Conservation (phyloP, 352 stramenopile species). For the Thraustochytrium striatum region DNA sequence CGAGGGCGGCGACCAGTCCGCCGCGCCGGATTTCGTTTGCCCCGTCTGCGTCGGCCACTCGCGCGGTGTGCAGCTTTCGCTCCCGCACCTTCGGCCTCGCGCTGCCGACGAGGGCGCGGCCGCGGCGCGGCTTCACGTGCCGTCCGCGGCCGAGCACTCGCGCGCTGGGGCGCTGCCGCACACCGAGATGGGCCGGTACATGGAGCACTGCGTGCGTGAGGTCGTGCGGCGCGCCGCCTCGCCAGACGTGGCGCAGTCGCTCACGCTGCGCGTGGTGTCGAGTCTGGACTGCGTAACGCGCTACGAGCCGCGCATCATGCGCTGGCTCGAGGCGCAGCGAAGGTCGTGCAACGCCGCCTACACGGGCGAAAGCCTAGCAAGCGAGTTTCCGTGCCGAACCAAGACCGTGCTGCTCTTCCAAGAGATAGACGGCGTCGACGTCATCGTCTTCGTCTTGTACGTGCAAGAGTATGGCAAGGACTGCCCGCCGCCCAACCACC, state of each 20-base stretch:
- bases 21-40: background rate
- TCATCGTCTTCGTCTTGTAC: constrained; percentile 99
- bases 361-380: background rate
- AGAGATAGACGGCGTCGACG: constrained; percentile 97
- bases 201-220: background rate
- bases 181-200: constrained; percentile 13
- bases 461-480: constrained; percentile 98
- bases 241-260: constrained; percentile 17
- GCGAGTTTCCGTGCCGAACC: constrained; percentile 74
- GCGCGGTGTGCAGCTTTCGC: background rate
- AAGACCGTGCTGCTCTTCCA: constrained; percentile 99
- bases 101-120: background rate
- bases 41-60: background rate
- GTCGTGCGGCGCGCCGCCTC: background rate
- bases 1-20: no score
- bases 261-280: constrained; percentile 38
- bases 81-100: background rate
- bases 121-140: no score
- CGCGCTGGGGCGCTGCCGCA: background rate
- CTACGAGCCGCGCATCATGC: constrained; percentile 5
- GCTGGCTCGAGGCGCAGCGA: constrained; percentile 35
- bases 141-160: no score
- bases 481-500: constrained; percentile 86
- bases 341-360: constrained; percentile 13
- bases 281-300: constrained; percentile 22